These are phyloP conservation scores for Carex pumila DNA, from an alignment of 176 grass and related monocot genomes.

Conservation along the genomic window DNA sequence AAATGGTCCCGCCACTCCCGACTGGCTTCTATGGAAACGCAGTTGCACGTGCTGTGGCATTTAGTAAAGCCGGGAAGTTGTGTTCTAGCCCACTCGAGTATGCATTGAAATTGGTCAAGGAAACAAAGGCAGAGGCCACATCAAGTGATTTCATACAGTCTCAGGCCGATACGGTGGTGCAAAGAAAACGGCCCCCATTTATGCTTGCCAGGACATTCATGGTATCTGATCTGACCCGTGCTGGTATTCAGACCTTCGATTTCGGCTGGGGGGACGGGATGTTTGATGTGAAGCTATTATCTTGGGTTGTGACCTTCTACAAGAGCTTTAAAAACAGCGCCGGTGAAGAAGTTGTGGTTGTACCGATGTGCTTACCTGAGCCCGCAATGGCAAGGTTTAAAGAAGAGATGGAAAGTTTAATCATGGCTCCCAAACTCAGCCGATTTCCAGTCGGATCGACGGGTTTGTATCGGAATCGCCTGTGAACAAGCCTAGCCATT, in stretches of 20 bases:
- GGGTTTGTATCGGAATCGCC: too few relatives aligned
- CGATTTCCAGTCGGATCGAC: too few relatives aligned
- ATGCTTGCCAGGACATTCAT: conserved; percentile 37
- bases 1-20: conserved; percentile 16
- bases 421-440: too few relatives aligned
- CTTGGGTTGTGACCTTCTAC: conserved; percentile 50
- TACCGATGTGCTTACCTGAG: conserved; percentile 58
- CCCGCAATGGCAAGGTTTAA: conserved; percentile 60
- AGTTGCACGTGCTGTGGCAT: conserved; percentile 31
- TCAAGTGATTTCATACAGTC: conserved; percentile 29
- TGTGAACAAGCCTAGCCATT: too few relatives aligned
- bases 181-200: conserved; percentile 30
- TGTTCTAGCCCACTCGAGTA: conserved; percentile 24
- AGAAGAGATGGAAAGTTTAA: conserved; percentile 29
- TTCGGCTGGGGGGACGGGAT: conserved; percentile 62
- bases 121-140: conserved; percentile 15
- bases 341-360: conserved; percentile 44
- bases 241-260: conserved; percentile 50
- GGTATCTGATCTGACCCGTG: conserved; percentile 56
- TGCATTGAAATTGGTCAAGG: conserved; percentile 18
- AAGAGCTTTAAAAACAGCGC: conserved; percentile 33
- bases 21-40: conserved; percentile 42
- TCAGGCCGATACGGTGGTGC: conserved; percentile 35
- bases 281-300: conserved; percentile 31
- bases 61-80: conserved; percentile 27